Conservation (phyloP, 1,139 yeast species). For the Pichia sp. region DNA sequence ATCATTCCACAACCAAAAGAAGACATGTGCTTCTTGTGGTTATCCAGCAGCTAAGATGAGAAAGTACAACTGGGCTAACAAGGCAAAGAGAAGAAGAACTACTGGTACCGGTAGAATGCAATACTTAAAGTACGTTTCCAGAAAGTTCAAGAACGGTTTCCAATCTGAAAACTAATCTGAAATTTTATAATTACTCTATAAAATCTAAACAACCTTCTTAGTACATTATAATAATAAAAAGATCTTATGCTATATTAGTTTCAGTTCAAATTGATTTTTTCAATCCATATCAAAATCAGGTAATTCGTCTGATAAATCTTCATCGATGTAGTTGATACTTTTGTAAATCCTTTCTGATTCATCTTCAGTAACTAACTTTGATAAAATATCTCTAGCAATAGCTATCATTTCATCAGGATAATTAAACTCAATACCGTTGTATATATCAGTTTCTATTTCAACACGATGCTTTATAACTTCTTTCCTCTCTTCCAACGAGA, state of each 20-base stretch:
- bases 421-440: constrained; percentile 56
- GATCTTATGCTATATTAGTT: constrained; percentile 5
- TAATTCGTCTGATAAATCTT: constrained; percentile 17
- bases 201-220: constrained; percentile 5
- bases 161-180: constrained; percentile 37
- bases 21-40: constrained; percentile 98
- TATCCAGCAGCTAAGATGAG: constrained; percentile 99
- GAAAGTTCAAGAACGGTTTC: constrained; percentile 99
- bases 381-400: constrained; percentile 64
- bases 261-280: background rate
- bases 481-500: constrained; percentile 1
- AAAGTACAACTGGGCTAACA: constrained; percentile 98
- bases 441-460: constrained; percentile 22
- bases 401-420: constrained; percentile 61
- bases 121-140: constrained; percentile 92
- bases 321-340: constrained; percentile 44
- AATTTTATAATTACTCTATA: constrained; percentile 3
- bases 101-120: constrained; percentile 99
- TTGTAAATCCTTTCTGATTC: constrained; percentile 72
- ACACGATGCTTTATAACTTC: constrained; percentile 28
- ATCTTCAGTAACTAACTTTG: constrained; percentile 61
- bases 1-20: constrained; percentile 98
- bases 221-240: constrained; percentile 3
- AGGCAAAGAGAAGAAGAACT: constrained; percentile 99
- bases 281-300: constrained; percentile 9